Percentiles rank a stretch among this genome's conserved stretches.
phyloP scores from a whole-genome alignment of 306 rosid genomes.

The Malus sieversii region DNA sequence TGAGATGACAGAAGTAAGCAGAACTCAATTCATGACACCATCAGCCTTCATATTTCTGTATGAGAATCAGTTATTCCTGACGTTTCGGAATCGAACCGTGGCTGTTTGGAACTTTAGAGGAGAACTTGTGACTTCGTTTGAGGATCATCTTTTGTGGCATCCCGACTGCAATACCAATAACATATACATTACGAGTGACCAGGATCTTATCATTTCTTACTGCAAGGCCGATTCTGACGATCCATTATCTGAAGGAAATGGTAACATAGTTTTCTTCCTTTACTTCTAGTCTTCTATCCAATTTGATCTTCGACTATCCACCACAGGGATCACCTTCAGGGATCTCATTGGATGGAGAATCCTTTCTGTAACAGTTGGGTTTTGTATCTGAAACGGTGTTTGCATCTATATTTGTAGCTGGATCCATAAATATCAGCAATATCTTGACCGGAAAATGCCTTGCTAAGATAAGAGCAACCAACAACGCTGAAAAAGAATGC shows the following conservation, averaged over 20 bases:
- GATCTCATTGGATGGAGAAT: neutral
- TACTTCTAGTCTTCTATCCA: neutral
- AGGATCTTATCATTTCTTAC: constrained; percentile 89
- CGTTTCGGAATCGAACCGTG: constrained; percentile 76
- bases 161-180: constrained; percentile 93
- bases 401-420: constrained; percentile 47
- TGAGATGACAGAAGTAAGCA: constrained; percentile 67
- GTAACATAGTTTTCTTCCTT: constrained; percentile 19
- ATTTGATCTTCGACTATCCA: neutral
- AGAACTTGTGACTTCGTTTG: constrained; percentile 89
- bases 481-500: constrained; percentile 27
- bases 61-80: constrained; percentile 83
- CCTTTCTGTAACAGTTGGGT: neutral
- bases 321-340: neutral
- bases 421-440: constrained; percentile 87
- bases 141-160: constrained; percentile 94
- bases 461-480: constrained; percentile 64
- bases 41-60: constrained; percentile 87
- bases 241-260: constrained; percentile 72
- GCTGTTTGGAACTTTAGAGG: constrained; percentile 96
- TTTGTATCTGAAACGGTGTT: constrained; percentile 14
- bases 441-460: constrained; percentile 83
- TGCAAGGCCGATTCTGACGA: constrained; percentile 87
- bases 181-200: constrained; percentile 88
- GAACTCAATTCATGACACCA: constrained; percentile 82